A percentile compares a stretch with the other conserved stretches of the same genome.
phyloP scores from a whole-genome alignment of 495 filamentous ascomycete genomes.

The Penicillium paxilli region DNA sequence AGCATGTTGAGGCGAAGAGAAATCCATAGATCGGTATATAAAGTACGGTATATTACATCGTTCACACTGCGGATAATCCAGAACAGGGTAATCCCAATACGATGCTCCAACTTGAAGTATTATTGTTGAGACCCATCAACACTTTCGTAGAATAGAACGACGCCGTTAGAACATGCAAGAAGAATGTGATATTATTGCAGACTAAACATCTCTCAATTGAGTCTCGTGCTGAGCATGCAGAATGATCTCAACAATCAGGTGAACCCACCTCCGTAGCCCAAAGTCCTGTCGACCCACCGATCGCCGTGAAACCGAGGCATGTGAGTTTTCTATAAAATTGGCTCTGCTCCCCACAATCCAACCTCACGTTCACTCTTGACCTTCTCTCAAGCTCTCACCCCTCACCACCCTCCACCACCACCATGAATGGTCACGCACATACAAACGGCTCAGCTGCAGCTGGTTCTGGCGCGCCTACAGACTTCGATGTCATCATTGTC shows the following conservation, averaged over 20 bases:
- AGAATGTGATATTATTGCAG: too few species aligned
- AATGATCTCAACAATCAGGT: too few species aligned
- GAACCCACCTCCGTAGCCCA: too few species aligned
- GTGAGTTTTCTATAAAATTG: conserved; percentile 14
- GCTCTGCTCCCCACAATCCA: too few species aligned
- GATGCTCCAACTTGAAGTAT: too few species aligned
- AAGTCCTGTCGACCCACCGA: neutral
- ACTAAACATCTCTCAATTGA: too few species aligned
- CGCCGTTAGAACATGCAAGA: too few species aligned
- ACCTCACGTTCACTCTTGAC: neutral
- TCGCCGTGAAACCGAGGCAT: conserved; percentile 33
- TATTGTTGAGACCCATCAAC: too few species aligned
- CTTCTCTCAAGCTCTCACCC: neutral
- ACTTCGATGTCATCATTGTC: conserved; percentile 65
- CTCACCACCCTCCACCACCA: neutral
- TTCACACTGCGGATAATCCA: neutral
- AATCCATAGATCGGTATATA: neutral
- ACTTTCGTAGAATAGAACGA: too few species aligned
- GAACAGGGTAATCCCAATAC: too few species aligned
- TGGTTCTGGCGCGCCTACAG: neutral
- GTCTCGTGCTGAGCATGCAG: too few species aligned
- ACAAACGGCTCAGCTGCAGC: conserved; percentile 8
- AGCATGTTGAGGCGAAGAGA: too few species aligned
- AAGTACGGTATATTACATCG: neutral
- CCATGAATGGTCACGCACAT: conserved; percentile 31